These are phyloP conservation scores for Fagus crenata DNA, from an alignment of 306 rosid species.

Conservation along the genomic window DNA sequence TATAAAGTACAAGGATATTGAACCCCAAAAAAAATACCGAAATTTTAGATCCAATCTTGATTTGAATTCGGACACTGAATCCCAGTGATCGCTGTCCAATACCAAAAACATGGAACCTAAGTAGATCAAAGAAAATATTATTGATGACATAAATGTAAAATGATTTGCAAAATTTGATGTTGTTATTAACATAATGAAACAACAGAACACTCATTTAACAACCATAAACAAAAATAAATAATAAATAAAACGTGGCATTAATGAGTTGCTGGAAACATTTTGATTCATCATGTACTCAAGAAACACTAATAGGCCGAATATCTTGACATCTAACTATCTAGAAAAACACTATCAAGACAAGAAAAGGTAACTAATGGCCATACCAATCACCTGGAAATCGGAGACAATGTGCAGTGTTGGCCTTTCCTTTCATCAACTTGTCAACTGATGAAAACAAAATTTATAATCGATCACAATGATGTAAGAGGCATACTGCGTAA, in stretches of 20 bases:
- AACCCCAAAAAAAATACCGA: conserved; percentile 53
- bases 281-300: conserved; percentile 1
- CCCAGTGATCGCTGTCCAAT: conserved; percentile 78
- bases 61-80: conserved; percentile 75
- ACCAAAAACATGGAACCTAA: conserved; percentile 92
- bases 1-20: background rate
- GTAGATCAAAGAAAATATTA: conserved; percentile 13
- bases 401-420: conserved; percentile 90
- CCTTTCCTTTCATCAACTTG: conserved; percentile 88
- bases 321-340: background rate
- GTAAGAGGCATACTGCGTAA: conserved; percentile 18
- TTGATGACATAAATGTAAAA: conserved; percentile 3
- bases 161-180: background rate
- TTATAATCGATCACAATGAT: conserved; percentile 6
- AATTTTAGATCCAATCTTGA: conserved; percentile 78
- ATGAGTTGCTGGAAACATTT: background rate
- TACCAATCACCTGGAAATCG: conserved; percentile 96
- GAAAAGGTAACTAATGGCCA: conserved; percentile 26
- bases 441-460: conserved; percentile 57
- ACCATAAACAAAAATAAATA: background rate
- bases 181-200: background rate
- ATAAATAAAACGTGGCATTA: background rate
- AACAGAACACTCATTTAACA: background rate
- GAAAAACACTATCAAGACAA: conserved; percentile 18
- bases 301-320: conserved; percentile 4